These are phyloP conservation scores for Pyricularia sp. DNA, from an alignment of 2,329 filamentous ascomycete genomes.

Conservation along the genomic window DNA sequence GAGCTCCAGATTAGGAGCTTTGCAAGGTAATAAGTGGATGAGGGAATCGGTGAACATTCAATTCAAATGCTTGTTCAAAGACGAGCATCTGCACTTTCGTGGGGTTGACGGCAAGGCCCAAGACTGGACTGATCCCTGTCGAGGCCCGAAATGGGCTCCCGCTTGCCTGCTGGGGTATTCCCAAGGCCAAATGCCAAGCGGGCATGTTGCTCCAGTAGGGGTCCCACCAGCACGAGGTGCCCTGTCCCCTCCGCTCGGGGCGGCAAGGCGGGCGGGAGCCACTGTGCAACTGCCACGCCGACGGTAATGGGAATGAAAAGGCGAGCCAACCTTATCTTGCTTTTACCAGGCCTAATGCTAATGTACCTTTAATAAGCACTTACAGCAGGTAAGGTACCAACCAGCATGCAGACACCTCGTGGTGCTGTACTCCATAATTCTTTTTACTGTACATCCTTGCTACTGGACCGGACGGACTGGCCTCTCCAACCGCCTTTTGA, in stretches of 20 bases:
- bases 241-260: neutral
- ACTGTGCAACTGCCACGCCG: slow-evolving; percentile 5
- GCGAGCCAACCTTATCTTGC: neutral
- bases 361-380: neutral
- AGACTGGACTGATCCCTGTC: neutral
- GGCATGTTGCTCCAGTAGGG: neutral
- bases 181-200: neutral
- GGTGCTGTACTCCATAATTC: neutral
- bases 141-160: neutral
- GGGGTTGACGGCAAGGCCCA: neutral
- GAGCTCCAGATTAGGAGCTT: neutral
- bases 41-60: neutral
- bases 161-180: neutral
- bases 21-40: neutral
- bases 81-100: neutral
- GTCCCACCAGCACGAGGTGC: neutral
- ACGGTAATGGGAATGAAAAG: neutral
- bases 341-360: neutral
- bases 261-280: slow-evolving; percentile 1
- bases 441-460: neutral
- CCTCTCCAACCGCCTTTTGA: neutral
- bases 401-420: neutral
- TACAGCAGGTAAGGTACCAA: neutral
- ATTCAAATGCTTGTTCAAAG: neutral
- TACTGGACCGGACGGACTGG: neutral